These are phyloP conservation scores for Corylus americana DNA, from an alignment of 306 rosid genomes.

Conservation along the genomic window DNA sequence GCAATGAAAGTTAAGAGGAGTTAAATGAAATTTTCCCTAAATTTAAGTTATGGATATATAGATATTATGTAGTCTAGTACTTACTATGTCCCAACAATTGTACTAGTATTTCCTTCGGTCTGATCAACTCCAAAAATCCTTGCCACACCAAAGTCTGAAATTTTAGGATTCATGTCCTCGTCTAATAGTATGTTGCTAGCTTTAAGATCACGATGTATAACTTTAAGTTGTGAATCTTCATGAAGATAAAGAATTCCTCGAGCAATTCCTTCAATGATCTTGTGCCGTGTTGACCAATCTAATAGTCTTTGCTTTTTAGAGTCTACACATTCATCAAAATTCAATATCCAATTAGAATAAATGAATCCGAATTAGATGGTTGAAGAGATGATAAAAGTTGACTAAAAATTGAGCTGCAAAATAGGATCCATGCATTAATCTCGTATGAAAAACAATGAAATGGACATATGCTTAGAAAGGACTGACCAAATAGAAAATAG, in stretches of 20 bases:
- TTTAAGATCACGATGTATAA: slow-evolving; percentile 52
- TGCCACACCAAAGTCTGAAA: slow-evolving; percentile 57
- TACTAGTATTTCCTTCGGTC: slow-evolving; percentile 29
- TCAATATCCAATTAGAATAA: neutral
- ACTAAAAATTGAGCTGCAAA: no score
- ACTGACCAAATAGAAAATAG: neutral
- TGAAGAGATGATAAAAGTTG: no score
- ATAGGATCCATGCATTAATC: no score
- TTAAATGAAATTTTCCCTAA: no score
- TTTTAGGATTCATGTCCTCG: slow-evolving; percentile 35
- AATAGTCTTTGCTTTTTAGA: slow-evolving; percentile 11
- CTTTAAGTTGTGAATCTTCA: slow-evolving; percentile 45
- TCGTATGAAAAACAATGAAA: neutral
- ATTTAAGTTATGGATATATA: no score
- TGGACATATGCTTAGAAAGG: neutral
- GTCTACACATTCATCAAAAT: slow-evolving; percentile 23
- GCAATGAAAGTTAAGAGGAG: no score
- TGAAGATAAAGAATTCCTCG: slow-evolving; percentile 49
- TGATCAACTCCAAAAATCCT: slow-evolving; percentile 30
- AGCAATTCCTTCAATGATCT: slow-evolving; percentile 42
- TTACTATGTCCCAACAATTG: slow-evolving; percentile 53
- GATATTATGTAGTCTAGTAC: neutral
- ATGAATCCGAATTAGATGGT: no score
- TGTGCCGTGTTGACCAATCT: slow-evolving; percentile 42
- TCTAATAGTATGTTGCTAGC: slow-evolving; percentile 44